A percentile compares a stretch with the other conserved stretches of the same genome.
Conservation (phyloP, 2,329 filamentous ascomycete species). For the Podosphaera aphanis region DNA sequence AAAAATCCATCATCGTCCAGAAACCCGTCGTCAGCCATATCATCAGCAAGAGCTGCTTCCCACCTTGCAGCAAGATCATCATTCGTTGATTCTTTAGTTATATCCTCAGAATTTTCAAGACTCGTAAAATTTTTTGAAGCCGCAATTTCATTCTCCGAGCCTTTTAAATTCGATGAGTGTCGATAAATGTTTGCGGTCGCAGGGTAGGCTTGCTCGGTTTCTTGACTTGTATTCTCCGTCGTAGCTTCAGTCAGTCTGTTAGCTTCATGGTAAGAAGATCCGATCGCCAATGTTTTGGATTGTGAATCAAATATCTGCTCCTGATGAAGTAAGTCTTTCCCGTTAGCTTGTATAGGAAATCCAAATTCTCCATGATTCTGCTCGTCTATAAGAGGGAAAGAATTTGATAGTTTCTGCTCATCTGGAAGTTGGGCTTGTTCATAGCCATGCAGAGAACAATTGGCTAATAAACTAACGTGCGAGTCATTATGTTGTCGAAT, state of each 20-base stretch:
- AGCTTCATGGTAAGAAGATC: too few species aligned
- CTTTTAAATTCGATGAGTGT: too few species aligned
- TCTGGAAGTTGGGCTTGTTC: not conserved
- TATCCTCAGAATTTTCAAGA: conserved; percentile 12
- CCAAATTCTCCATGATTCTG: not conserved
- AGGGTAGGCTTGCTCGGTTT: too few species aligned
- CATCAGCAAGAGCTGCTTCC: conserved; percentile 35
- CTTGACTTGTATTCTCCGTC: too few species aligned
- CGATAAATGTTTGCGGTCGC: too few species aligned
- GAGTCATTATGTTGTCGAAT: not conserved
- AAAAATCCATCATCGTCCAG: conserved; percentile 48
- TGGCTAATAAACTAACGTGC: not conserved
- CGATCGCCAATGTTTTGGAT: too few species aligned
- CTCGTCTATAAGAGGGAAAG: too few species aligned
- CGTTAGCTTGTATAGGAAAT: conserved; percentile 8
- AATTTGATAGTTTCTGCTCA: too few species aligned
- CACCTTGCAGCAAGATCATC: conserved; percentile 53
- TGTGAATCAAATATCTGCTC: conserved; percentile 13
- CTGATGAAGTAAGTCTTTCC: conserved; percentile 15
- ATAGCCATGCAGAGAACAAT: not conserved
- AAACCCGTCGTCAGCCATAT: not conserved
- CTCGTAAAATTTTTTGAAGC: conserved; percentile 6
- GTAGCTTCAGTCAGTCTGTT: too few species aligned
- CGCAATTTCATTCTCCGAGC: too few species aligned
- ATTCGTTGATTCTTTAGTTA: conserved; percentile 20